phyloP scores from a whole-genome alignment of 2,329 filamentous ascomycete species.

The Penicillium sp. region DNA sequence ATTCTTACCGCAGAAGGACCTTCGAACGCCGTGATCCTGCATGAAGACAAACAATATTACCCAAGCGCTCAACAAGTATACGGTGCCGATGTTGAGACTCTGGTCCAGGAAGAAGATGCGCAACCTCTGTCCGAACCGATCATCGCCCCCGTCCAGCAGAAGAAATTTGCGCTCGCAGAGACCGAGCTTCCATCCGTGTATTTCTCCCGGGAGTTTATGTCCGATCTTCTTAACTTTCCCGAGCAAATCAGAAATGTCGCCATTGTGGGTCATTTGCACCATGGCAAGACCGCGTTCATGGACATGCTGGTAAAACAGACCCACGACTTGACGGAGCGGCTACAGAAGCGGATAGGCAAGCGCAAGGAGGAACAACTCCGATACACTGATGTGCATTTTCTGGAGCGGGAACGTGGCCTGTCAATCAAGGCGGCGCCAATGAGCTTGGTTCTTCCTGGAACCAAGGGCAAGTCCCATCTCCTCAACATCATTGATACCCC shows the following conservation, averaged over 20 bases:
- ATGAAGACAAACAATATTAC: constrained; percentile 99
- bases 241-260: constrained; percentile 93
- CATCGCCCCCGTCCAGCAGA: constrained; percentile 86
- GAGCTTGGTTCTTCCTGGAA: constrained; percentile 84
- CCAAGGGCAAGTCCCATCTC: constrained; percentile 90
- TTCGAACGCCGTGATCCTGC: constrained; percentile 94
- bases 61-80: constrained; percentile 97
- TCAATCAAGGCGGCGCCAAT: constrained; percentile 94
- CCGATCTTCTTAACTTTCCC: constrained; percentile 92
- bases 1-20: constrained; percentile 68
- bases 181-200: constrained; percentile 83
- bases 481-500: constrained; percentile 95
- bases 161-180: constrained; percentile 95
- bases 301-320: constrained; percentile 97
- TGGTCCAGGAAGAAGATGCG: constrained; percentile 96
- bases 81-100: constrained; percentile 87
- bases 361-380: constrained; percentile 85
- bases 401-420: constrained; percentile 85
- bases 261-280: constrained; percentile 87
- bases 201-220: constrained; percentile 89
- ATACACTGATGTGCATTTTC: constrained; percentile 88
- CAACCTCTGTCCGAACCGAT: constrained; percentile 91
- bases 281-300: constrained; percentile 97
- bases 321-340: constrained; percentile 75
- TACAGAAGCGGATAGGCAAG: constrained; percentile 78